A percentile compares a stretch with the other conserved stretches of the same genome.
These are phyloP conservation scores for Xylariaceae sp. DNA, from an alignment of 2,329 filamentous ascomycete species.

Conservation along the genomic window DNA sequence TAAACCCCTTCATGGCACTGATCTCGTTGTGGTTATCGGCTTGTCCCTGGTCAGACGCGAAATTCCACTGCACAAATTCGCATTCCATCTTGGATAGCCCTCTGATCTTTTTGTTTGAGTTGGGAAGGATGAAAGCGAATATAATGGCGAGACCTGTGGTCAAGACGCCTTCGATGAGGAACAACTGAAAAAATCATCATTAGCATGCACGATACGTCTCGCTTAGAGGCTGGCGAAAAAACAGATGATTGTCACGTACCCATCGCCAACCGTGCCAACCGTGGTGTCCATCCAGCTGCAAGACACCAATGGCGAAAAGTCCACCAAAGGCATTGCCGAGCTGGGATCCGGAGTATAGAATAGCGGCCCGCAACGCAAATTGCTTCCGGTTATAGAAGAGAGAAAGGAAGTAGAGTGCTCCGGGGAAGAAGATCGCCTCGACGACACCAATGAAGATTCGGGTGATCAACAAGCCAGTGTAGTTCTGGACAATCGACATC, in stretches of 20 bases:
- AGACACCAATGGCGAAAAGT: constrained; percentile 29
- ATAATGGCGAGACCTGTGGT: constrained; percentile 13
- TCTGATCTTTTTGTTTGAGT: constrained; percentile 15
- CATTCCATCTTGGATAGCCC: constrained; percentile 16
- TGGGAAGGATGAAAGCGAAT: constrained; percentile 16
- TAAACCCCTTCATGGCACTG: constrained; percentile 22
- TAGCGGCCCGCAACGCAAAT: constrained; percentile 28
- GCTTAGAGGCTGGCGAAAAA: not conserved
- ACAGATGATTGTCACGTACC: constrained; percentile 11
- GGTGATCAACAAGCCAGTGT: constrained; percentile 39
- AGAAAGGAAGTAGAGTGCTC: constrained; percentile 34
- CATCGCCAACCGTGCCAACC: constrained; percentile 25
- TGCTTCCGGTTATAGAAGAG: constrained; percentile 37
- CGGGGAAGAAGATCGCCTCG: constrained; percentile 52
- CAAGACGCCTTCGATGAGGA: constrained; percentile 16
- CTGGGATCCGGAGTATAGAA: constrained; percentile 28
- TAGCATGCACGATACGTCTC: not conserved
- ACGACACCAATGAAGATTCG: constrained; percentile 49
- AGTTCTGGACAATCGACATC: constrained; percentile 44
- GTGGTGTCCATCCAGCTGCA: constrained; percentile 20
- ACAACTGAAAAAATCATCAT: constrained; percentile 5
- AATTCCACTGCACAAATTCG: constrained; percentile 19
- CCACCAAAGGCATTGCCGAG: constrained; percentile 32
- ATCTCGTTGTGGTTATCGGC: constrained; percentile 22
- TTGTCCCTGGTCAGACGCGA: constrained; percentile 15